These are phyloP conservation scores for Sarocladium brachiariae DNA, from an alignment of 2,329 filamentous ascomycete genomes.

Conservation along the genomic window DNA sequence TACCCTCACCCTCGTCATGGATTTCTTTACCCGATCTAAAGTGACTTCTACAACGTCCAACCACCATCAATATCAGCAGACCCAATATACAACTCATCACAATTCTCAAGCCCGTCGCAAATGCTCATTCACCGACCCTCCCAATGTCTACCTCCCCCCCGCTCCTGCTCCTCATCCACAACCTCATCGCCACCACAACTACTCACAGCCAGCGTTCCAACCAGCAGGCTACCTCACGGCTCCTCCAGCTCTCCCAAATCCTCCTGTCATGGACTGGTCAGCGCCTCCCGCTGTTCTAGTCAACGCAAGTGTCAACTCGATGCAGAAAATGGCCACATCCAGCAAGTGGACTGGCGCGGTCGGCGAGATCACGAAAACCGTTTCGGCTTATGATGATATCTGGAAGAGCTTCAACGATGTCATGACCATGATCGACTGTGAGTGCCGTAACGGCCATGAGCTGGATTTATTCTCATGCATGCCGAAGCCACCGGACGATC, in stretches of 20 bases:
- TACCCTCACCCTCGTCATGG: not conserved
- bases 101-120: not conserved
- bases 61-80: not conserved
- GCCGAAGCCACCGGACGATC: slow-evolving; percentile 12
- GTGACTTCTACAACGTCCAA: not conserved
- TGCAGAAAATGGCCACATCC: slow-evolving; percentile 29
- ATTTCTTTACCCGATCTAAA: slow-evolving; percentile 6
- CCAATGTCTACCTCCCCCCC: slow-evolving; percentile 6
- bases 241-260: not conserved
- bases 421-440: slow-evolving; percentile 65
- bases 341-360: not conserved
- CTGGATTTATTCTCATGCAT: slow-evolving; percentile 43
- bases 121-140: slow-evolving; percentile 7
- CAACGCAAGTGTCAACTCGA: slow-evolving; percentile 19
- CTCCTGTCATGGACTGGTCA: not conserved
- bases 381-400: slow-evolving; percentile 51
- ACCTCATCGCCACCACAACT: not conserved
- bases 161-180: not conserved
- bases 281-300: not conserved
- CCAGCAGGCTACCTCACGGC: not conserved
- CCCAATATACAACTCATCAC: not conserved
- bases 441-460: slow-evolving; percentile 46
- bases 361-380: slow-evolving; percentile 24
- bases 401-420: slow-evolving; percentile 57
- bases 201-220: not conserved